These are phyloP conservation scores for Boletales sp. DNA, from an alignment of 768 basidiomycete genomes.

Conservation along the genomic window DNA sequence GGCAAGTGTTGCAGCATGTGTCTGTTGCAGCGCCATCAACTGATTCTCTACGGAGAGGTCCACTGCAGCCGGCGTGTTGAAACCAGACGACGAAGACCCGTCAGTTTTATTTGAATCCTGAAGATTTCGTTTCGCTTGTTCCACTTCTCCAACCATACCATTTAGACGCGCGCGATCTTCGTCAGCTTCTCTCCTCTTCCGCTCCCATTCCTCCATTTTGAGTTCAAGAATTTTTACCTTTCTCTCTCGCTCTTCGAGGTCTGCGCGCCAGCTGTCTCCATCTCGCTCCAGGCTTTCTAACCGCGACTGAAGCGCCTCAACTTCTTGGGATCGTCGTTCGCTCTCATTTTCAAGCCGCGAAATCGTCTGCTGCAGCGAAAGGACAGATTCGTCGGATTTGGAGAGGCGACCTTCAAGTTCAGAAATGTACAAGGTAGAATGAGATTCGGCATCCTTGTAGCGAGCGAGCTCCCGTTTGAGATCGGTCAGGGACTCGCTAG, in stretches of 20 bases:
- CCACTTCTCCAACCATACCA: conserved; percentile 65
- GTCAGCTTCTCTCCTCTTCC: conserved; percentile 61
- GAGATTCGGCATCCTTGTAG: conserved; percentile 71
- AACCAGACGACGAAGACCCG: conserved; percentile 28
- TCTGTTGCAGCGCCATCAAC: conserved; percentile 72
- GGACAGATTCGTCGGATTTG: conserved; percentile 74
- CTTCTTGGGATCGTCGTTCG: conserved; percentile 69
- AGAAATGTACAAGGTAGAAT: conserved; percentile 73
- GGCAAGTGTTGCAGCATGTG: conserved; percentile 72
- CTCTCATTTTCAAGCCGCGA: conserved; percentile 76
- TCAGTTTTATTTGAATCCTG: conserved; percentile 40
- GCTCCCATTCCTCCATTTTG: conserved; percentile 76
- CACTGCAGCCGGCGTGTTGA: conserved; percentile 27
- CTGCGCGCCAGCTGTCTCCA: conserved; percentile 76
- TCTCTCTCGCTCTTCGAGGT: conserved; percentile 80
- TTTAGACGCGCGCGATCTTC: conserved; percentile 66
- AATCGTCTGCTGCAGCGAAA: conserved; percentile 64
- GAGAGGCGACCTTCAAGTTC: conserved; percentile 82
- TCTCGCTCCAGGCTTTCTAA: conserved; percentile 68
- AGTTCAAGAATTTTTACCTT: conserved; percentile 73
- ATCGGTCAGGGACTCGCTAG: conserved; percentile 77
- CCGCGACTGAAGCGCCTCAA: conserved; percentile 64
- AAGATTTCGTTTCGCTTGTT: conserved; percentile 63
- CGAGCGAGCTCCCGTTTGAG: conserved; percentile 78
- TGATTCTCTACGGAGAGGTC: conserved; percentile 54